phyloP scores from a whole-genome alignment of 345 rosid genomes.

The Abelmoschus esculentus region DNA sequence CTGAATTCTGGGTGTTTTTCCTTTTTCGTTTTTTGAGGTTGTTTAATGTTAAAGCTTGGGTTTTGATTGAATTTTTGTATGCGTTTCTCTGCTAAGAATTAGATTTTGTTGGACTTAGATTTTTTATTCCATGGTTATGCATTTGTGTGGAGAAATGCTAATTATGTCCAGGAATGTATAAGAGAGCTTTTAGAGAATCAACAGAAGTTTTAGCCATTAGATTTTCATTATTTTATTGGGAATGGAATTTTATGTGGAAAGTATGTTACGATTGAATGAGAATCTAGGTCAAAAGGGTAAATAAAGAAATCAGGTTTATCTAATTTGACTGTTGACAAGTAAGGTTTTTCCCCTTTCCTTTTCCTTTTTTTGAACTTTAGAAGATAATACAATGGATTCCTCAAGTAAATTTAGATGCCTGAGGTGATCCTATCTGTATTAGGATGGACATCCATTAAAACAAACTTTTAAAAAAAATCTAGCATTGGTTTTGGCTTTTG shows the following conservation, averaged over 20 bases:
- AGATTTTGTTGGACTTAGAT: not conserved
- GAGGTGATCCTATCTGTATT: not conserved
- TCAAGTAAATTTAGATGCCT: not conserved
- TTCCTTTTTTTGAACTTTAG: not conserved
- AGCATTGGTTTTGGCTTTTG: not conserved
- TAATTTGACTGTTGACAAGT: slow-evolving; percentile 1
- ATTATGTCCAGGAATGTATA: not conserved
- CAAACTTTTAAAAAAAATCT: not conserved
- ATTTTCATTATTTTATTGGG: not conserved
- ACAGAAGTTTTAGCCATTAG: not conserved
- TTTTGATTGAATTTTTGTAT: not conserved
- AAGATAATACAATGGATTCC: not conserved
- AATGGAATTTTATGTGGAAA: not conserved
- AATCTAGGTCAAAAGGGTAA: not conserved
- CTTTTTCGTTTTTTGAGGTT: not conserved
- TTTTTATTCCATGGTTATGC: not conserved
- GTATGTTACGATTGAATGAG: not conserved
- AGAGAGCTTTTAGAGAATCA: not conserved
- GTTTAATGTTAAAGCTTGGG: not conserved
- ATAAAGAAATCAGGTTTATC: not conserved
- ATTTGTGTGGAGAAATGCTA: not conserved
- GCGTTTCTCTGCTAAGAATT: not conserved
- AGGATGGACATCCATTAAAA: not conserved
- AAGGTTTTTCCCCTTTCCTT: not conserved
- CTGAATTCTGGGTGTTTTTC: slow-evolving; percentile 2